Evolutionary conservation across 2,329 filamentous ascomycete genomes (phyloP).

Genomic region (Samsoniella hepiali): DNA sequence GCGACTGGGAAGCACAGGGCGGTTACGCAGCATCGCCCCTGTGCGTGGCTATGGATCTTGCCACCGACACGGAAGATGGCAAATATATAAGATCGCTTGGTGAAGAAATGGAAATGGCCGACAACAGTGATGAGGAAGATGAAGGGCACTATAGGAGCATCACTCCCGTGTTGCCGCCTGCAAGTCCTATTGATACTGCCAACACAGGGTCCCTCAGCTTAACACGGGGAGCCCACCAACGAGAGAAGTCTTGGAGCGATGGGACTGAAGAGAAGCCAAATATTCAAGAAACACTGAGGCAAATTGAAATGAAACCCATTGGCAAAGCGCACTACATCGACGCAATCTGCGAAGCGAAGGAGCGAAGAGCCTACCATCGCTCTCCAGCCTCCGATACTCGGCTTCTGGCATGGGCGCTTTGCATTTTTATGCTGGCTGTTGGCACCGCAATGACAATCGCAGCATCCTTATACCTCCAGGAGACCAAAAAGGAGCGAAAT

Average conservation of each 20-base stretch:
- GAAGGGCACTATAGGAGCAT: background rate
- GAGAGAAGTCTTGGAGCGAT: too few species aligned
- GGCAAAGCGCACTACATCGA: background rate
- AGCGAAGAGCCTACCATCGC: background rate
- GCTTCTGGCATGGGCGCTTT: background rate
- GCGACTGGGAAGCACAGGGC: background rate
- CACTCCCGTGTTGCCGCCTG: background rate
- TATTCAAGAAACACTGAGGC: too few species aligned
- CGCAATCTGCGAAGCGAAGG: background rate
- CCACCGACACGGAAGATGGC: too few species aligned
- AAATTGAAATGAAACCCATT: background rate
- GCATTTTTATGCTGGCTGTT: background rate
- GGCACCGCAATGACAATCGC: background rate
- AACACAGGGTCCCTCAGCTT: background rate
- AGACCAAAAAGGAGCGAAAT: background rate
- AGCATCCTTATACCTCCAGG: background rate
- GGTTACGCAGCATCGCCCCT: background rate
- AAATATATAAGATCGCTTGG: background rate
- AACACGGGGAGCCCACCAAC: background rate
- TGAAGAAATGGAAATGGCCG: background rate
- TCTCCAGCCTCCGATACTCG: background rate
- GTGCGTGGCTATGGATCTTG: background rate
- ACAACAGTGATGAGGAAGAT: background rate
- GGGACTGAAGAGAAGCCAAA: background rate
- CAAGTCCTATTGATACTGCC: background rate